Conservation (phyloP, 257 asterid species). For the Plectranthus barbatus region DNA sequence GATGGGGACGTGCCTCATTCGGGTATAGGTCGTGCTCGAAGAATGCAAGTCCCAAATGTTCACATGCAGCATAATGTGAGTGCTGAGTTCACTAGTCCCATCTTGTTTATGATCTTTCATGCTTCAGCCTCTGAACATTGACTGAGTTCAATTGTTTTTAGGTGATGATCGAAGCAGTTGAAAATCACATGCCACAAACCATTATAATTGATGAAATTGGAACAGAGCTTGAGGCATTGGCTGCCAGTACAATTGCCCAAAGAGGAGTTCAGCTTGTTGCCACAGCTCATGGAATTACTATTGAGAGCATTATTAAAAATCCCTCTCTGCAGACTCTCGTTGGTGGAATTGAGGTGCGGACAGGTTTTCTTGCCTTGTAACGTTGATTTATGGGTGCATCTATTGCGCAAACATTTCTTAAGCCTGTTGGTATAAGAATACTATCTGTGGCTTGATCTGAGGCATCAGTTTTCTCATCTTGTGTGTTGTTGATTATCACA, state of each 20-base stretch:
- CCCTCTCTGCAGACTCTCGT: conserved; percentile 90
- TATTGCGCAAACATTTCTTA: no score
- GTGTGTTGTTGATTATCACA: neutral
- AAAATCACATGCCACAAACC: conserved; percentile 95
- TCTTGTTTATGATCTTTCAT: neutral
- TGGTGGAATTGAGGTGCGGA: conserved; percentile 93
- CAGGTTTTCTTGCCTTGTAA: neutral
- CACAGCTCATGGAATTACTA: conserved; percentile 91
- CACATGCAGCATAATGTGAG: conserved; percentile 91
- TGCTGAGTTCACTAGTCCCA: conserved; percentile 4
- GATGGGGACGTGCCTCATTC: conserved; percentile 97
- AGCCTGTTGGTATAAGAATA: neutral
- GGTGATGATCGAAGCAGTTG: conserved; percentile 99
- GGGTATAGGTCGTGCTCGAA: conserved; percentile 96
- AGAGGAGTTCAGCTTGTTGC: conserved; percentile 99
- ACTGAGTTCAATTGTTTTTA: conserved; percentile 18
- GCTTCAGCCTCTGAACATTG: conserved; percentile 7
- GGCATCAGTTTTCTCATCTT: neutral
- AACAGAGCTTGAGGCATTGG: conserved; percentile 93
- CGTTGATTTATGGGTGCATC: neutral
- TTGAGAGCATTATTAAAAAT: conserved; percentile 82
- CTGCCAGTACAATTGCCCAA: conserved; percentile 97
- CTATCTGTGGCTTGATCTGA: neutral
- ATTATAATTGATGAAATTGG: conserved; percentile 97
- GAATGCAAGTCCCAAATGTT: conserved; percentile 98